phyloP scores from a whole-genome alignment of 768 basidiomycete genomes.

The Tulasnella sp. region DNA sequence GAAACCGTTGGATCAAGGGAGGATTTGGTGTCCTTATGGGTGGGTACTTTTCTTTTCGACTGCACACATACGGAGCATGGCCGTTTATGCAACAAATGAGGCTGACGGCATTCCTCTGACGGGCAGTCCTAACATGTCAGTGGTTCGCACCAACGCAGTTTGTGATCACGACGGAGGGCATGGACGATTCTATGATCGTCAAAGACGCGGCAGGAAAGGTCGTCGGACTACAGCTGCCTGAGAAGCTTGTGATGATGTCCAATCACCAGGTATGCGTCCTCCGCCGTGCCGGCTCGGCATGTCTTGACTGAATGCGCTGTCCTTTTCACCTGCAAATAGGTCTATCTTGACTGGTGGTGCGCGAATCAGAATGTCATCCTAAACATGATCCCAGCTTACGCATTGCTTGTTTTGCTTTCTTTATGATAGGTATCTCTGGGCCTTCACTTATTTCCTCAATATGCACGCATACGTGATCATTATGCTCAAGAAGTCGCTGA shows the following conservation, averaged over 20 bases:
- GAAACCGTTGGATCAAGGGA: constrained; percentile 73
- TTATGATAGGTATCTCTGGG: constrained; percentile 65
- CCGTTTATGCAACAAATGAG: no score
- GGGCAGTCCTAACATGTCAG: constrained; percentile 62
- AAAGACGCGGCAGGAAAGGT: constrained; percentile 49
- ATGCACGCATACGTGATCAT: constrained; percentile 73
- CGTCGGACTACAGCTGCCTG: constrained; percentile 55
- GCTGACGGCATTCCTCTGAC: not conserved
- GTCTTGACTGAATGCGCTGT: no score
- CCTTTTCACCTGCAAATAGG: constrained; percentile 31
- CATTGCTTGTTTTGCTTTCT: constrained; percentile 26
- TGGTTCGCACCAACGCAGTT: constrained; percentile 73
- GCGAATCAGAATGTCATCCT: not conserved
- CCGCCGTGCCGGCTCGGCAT: not conserved
- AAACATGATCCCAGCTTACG: not conserved
- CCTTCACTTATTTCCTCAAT: constrained; percentile 59
- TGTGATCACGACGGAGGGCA: constrained; percentile 59
- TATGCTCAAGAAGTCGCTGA: constrained; percentile 83
- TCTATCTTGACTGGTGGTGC: constrained; percentile 60
- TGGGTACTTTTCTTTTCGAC: constrained; percentile 35
- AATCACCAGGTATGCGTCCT: constrained; percentile 89
- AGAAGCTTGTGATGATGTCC: constrained; percentile 71
- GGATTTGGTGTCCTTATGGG: constrained; percentile 66
- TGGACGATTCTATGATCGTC: constrained; percentile 51
- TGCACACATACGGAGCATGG: not conserved